Evolutionary conservation across 805 yeast species (phyloP).

Genomic region (Cyberlindnera galapagoensis): DNA sequence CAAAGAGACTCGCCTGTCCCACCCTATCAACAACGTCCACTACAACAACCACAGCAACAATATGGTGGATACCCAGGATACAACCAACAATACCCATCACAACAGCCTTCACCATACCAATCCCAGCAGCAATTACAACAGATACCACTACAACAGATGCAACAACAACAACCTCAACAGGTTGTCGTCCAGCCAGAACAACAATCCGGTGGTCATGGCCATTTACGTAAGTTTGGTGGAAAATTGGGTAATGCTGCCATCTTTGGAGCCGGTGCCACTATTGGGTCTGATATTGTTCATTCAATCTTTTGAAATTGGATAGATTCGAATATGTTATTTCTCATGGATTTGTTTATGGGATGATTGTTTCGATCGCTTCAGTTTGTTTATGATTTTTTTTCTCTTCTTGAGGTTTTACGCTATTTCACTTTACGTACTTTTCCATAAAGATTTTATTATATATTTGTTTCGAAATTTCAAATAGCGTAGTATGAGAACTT

Average conservation of each 20-base stretch:
- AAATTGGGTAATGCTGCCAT: conserved; percentile 89
- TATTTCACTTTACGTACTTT: not conserved
- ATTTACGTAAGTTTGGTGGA: conserved; percentile 60
- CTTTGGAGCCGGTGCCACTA: conserved; percentile 94
- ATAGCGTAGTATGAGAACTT: too few relatives aligned
- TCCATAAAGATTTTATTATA: not conserved
- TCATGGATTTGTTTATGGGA: not conserved
- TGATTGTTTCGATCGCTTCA: not conserved
- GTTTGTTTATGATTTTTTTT: not conserved
- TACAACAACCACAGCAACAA: conserved; percentile 11
- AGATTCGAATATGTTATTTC: not conserved
- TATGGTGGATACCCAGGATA: conserved; percentile 29
- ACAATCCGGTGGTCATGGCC: conserved; percentile 24
- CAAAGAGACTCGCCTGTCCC: conserved; percentile 8
- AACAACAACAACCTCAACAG: conserved; percentile 27
- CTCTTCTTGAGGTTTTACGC: not conserved
- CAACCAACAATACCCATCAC: conserved; percentile 30
- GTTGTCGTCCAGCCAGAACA: conserved; percentile 20
- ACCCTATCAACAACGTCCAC: conserved; percentile 10
- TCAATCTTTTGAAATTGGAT: conserved; percentile 56
- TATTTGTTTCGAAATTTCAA: too few relatives aligned
- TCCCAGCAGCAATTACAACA: conserved; percentile 27
- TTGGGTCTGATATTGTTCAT: conserved; percentile 78
- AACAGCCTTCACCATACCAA: conserved; percentile 26
- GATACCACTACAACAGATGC: conserved; percentile 23